These are phyloP conservation scores for Clitoria ternatea DNA, from an alignment of 306 rosid genomes.

Conservation along the genomic window DNA sequence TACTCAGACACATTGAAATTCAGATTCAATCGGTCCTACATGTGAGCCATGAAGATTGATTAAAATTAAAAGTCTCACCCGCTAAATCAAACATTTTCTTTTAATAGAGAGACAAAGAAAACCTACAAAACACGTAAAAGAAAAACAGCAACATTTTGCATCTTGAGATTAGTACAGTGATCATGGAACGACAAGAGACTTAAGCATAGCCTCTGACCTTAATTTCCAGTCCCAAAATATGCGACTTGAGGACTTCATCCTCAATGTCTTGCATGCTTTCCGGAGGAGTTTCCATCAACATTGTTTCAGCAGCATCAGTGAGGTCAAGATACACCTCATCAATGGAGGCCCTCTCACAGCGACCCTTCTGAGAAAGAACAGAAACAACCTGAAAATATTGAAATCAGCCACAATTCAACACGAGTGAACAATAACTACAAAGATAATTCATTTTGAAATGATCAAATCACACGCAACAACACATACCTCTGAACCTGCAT, in stretches of 20 bases:
- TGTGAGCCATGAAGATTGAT: neutral
- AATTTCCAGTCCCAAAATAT: conserved; percentile 67
- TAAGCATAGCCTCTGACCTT: conserved; percentile 47
- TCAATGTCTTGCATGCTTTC: conserved; percentile 49
- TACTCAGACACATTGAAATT: neutral
- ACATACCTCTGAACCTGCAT: conserved; percentile 83
- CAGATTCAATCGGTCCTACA: neutral
- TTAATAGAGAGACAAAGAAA: neutral
- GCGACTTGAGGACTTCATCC: conserved; percentile 78
- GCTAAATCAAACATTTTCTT: neutral
- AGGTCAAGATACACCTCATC: conserved; percentile 97
- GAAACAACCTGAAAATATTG: conserved; percentile 59
- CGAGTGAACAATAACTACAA: neutral
- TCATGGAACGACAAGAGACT: neutral
- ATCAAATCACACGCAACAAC: too few species aligned
- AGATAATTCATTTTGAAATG: neutral
- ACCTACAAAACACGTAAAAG: neutral
- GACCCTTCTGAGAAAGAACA: conserved; percentile 73
- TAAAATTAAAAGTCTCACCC: neutral
- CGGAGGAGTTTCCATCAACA: conserved; percentile 68
- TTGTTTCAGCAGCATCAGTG: conserved; percentile 74
- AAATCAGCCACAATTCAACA: conserved; percentile 1
- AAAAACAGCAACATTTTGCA: neutral
- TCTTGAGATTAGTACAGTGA: conserved; percentile 2
- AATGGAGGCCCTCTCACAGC: conserved; percentile 96